Base-by-base conservation (phyloP, 2,329 filamentous ascomycete genomes). In the Thelonectria rubi region DNA sequence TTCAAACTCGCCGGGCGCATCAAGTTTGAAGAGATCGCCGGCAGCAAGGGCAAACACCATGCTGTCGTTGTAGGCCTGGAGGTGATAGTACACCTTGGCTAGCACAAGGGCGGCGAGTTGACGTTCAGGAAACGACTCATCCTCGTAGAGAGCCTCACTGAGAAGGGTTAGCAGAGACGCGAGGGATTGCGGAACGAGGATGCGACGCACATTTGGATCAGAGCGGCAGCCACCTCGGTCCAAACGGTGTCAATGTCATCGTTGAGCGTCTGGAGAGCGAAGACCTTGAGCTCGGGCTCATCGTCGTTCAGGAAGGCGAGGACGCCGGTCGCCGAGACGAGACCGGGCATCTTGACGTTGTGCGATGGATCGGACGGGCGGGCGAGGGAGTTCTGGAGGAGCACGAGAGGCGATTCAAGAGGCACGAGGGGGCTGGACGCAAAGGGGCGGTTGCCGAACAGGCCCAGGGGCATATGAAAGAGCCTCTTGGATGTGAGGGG, bases 31-130 rank as follows among this genome's bases (percentile, higher is more conserved):
- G 51, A 97, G 88, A 76, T 97, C 92, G 63, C 95, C 95, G 21
- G 95, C 94, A 61, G 93, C 94, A 47, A 99, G 87, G 66, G 95
- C 95, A 79, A 99, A 98, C 54, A 92, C 91, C 94, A 99, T 98
- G 79, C 94, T 97, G 82, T 99, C 95, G 76, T 97, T 95, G 83
- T 99, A 99, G 77, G 95, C 95, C 80, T 97, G 93, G 55, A 99
- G 88, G 76, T 99, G 95, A 76, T 98, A 99, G 82, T 98, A 99
- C 69, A 98, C 93, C 85, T 99, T 99, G 71, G 95, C 91, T 45
- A 97, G 91, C 56, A 99, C 93, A 51, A 99, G 86, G 55, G 95
- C 95, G 57, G 95, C 95, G 58, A 99, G 89, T 77, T 95, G 92
- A 74, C 94, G 92, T 78, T 99, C 91, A 50, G 94, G 91, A 74